These are phyloP conservation scores for Ophiostoma tasmaniense DNA, from an alignment of 2,329 filamentous ascomycete species.

Conservation along the genomic window DNA sequence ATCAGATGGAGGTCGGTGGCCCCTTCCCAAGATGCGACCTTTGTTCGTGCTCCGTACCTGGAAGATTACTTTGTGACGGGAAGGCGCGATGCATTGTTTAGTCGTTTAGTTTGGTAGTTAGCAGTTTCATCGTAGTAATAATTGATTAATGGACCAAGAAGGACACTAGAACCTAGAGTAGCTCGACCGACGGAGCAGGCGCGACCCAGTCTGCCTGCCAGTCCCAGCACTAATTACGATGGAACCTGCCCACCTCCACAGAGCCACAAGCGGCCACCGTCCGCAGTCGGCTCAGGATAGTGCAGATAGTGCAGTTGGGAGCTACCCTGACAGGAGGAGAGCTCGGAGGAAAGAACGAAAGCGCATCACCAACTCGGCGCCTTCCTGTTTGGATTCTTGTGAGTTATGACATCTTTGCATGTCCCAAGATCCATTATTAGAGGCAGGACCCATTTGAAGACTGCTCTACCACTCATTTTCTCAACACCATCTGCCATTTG, in stretches of 20 bases:
- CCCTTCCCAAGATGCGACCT: background rate
- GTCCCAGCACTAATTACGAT: background rate
- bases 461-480: background rate
- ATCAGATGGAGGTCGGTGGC: background rate
- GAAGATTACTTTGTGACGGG: slow-evolving; percentile 2
- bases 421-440: background rate
- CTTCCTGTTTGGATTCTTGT: slow-evolving; percentile 2
- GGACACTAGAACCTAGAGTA: background rate
- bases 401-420: background rate
- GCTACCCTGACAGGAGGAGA: background rate
- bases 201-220: background rate
- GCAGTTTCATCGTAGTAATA: too few species aligned
- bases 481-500: background rate
- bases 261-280: background rate
- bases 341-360: background rate
- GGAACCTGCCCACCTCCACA: slow-evolving; percentile 6
- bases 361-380: slow-evolving; percentile 6
- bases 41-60: background rate
- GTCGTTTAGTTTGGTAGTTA: background rate
- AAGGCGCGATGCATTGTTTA: background rate
- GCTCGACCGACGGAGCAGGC: background rate
- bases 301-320: background rate
- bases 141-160: background rate
- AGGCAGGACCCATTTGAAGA: slow-evolving; percentile 4
- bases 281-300: background rate